Conservation (phyloP, 139 green algal species). For the Coelastrella sp. region DNA sequence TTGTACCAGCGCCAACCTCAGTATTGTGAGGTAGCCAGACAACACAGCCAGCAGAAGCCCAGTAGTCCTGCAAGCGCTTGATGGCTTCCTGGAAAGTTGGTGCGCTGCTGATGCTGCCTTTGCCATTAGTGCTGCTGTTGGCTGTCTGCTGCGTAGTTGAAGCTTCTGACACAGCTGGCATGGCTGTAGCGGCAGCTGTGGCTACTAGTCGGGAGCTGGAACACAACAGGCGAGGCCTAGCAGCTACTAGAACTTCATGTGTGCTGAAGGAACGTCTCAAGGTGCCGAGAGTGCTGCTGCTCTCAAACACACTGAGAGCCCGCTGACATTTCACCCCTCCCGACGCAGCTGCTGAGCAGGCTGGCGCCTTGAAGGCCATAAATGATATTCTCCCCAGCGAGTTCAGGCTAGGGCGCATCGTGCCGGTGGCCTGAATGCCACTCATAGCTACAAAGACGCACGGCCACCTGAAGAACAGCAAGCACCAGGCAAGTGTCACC, state of each 20-base stretch:
- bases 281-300: conserved; percentile 1
- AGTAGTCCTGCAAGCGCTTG: conserved; percentile 90
- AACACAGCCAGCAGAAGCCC: conserved; percentile 85
- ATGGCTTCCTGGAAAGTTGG: conserved; percentile 97
- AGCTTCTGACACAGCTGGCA: neutral
- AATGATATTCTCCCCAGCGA: conserved; percentile 13
- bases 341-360: neutral
- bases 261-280: neutral
- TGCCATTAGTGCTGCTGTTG: conserved; percentile 28
- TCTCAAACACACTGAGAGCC: neutral
- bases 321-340: neutral
- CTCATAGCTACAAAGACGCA: conserved; percentile 19
- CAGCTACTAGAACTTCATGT: neutral
- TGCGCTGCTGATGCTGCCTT: conserved; percentile 32
- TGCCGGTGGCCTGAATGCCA: conserved; percentile 5
- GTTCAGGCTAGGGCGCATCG: conserved; percentile 18
- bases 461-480: neutral
- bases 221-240: neutral
- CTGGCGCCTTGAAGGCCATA: conserved; percentile 16
- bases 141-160: neutral
- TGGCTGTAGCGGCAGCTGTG: conserved; percentile 4
- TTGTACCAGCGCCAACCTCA: conserved; percentile 95
- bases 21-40: conserved; percentile 97
- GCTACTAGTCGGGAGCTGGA: conserved; percentile 6
- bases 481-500: neutral